Conservation (phyloP, 2,329 filamentous ascomycete genomes). For the Aspergillus clavatus region DNA sequence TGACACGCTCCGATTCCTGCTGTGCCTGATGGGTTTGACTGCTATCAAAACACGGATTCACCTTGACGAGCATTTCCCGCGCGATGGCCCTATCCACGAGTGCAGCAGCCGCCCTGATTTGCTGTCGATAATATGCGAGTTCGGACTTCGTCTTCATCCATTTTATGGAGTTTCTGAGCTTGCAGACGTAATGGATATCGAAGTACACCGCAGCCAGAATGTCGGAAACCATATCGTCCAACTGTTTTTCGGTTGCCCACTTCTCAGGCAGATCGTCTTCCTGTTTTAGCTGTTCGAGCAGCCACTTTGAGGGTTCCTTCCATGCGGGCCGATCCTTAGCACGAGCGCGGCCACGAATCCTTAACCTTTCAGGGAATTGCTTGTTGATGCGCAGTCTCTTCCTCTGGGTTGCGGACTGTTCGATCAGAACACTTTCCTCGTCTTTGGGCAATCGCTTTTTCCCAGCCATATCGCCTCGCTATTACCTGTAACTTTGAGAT, state of each 20-base stretch:
- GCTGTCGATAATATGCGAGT: neutral
- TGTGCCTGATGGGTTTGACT: neutral
- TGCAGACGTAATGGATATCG: slow-evolving; percentile 4
- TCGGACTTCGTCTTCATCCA: neutral
- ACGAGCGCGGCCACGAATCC: neutral
- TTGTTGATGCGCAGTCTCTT: neutral
- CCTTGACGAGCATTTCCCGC: neutral
- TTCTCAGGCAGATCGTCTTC: neutral
- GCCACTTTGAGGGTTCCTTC: neutral
- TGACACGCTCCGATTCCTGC: neutral
- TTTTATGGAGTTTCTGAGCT: neutral
- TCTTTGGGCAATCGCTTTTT: neutral
- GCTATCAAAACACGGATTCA: neutral
- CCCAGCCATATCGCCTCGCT: neutral
- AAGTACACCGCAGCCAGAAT: slow-evolving; percentile 9
- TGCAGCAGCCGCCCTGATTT: neutral
- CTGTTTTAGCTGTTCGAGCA: too few species aligned
- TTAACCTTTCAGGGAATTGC: neutral
- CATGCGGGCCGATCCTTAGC: too few species aligned
- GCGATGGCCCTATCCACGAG: slow-evolving; percentile 1
- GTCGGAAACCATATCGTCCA: neutral
- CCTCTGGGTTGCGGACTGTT: neutral
- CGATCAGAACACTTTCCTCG: neutral
- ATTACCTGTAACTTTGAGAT: neutral
- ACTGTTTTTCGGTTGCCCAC: neutral